A percentile compares a stretch with the other conserved stretches of the same genome.
phyloP scores from a whole-genome alignment of 129 eudicot genomes.

The Silybum marianum region DNA sequence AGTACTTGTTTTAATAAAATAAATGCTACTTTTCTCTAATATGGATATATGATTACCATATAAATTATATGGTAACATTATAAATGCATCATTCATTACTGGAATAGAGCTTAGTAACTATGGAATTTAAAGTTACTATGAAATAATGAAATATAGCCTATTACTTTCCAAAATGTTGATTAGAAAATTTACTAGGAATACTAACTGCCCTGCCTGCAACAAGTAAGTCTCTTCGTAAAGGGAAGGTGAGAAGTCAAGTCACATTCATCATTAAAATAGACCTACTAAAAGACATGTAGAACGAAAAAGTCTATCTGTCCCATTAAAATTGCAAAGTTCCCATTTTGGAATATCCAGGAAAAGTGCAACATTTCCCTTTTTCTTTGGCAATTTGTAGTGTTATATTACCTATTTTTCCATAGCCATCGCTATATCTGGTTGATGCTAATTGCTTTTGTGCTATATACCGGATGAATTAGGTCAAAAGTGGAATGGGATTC shows the following conservation, averaged over 20 bases:
- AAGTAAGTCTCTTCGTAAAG: not conserved
- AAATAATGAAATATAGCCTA: not conserved
- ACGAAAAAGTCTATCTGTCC: not conserved
- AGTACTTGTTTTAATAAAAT: not conserved
- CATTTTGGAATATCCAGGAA: not conserved
- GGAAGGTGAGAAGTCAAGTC: too few relatives aligned
- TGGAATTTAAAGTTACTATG: not conserved
- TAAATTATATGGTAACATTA: not conserved
- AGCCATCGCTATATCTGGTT: not conserved
- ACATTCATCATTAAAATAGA: not conserved
- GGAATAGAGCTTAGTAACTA: not conserved
- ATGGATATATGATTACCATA: not conserved
- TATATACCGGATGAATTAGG: too few relatives aligned
- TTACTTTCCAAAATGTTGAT: not conserved
- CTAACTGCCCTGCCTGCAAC: not conserved
- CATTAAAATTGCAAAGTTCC: not conserved
- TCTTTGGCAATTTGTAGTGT: not conserved
- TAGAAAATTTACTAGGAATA: not conserved
- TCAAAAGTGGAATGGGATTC: too few relatives aligned
- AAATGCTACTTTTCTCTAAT: not conserved
- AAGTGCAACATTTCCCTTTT: not conserved
- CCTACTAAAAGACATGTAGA: not conserved
- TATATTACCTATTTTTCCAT: not conserved
- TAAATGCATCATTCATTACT: not conserved
- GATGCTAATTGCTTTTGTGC: not conserved